phyloP scores from a whole-genome alignment of 768 basidiomycete species.

The Boletellus sp. region DNA sequence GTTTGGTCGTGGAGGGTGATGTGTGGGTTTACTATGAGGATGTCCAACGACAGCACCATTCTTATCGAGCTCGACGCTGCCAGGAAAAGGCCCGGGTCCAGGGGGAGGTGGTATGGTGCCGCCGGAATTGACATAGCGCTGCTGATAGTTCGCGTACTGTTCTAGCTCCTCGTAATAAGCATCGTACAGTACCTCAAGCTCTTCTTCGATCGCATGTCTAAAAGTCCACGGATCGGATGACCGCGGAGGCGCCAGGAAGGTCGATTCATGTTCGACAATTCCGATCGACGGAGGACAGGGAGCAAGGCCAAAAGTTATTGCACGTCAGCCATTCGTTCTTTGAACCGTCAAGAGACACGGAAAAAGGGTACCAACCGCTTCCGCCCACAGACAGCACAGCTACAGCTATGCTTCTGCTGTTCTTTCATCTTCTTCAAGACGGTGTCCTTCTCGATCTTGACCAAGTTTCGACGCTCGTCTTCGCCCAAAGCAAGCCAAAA shows the following conservation, averaged over 20 bases:
- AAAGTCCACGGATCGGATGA: conserved; percentile 17
- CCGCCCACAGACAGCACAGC: conserved; percentile 93
- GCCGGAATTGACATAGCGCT: conserved; percentile 89
- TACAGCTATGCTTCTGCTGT: conserved; percentile 94
- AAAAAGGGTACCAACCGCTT: conserved; percentile 72
- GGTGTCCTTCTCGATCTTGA: conserved; percentile 97
- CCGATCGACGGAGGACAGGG: conserved; percentile 13
- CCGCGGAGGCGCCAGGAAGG: conserved; percentile 8
- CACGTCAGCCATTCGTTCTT: conserved; percentile 21
- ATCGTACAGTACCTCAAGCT: conserved; percentile 99
- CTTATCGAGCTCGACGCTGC: conserved; percentile 94
- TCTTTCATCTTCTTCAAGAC: conserved; percentile 99
- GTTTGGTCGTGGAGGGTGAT: conserved; percentile 40
- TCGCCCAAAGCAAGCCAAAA: conserved; percentile 96
- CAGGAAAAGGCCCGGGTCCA: conserved; percentile 97
- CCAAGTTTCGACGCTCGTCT: conserved; percentile 84
- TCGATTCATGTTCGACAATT: conserved; percentile 14
- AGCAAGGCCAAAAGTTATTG: conserved; percentile 23
- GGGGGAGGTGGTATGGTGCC: conserved; percentile 88
- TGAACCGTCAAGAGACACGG: conserved; percentile 19
- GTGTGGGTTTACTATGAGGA: conserved; percentile 28
- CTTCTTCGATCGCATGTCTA: conserved; percentile 97
- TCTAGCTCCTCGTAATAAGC: conserved; percentile 99
- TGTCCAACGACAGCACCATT: conserved; percentile 65
- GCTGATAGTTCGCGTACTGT: conserved; percentile 97